A percentile compares a stretch with the other conserved stretches of the same genome.
Evolutionary conservation across 176 grass and related monocot genomes (phyloP).

Genomic region (Musa schizocarpa): DNA sequence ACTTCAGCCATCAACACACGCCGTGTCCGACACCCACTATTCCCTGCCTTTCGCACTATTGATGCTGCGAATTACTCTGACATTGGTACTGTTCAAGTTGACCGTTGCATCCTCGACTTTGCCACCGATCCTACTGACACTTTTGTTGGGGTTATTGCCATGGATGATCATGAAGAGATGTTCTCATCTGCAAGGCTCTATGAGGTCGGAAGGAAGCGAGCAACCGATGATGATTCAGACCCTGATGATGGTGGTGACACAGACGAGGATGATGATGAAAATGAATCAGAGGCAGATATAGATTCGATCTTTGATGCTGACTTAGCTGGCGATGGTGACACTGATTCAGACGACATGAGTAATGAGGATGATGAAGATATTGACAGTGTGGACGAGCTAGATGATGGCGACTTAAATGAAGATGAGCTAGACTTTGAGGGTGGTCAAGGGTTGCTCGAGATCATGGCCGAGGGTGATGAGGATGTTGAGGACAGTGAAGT

Average conservation of each 20-base stretch:
- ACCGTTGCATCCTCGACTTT: conserved; percentile 82
- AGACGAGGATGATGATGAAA: conserved; percentile 60
- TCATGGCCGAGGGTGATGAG: conserved; percentile 43
- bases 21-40: conserved; percentile 71
- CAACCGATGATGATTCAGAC: conserved; percentile 90
- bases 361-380: conserved; percentile 59
- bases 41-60: conserved; percentile 86
- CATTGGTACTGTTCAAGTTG: conserved; percentile 85
- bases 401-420: conserved; percentile 43
- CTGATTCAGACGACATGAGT: conserved; percentile 55
- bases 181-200: conserved; percentile 76
- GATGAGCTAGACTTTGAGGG: conserved; percentile 54
- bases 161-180: conserved; percentile 93
- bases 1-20: conserved; percentile 62
- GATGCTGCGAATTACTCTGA: conserved; percentile 82
- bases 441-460: conserved; percentile 42
- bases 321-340: conserved; percentile 32
- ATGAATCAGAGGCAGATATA: conserved; percentile 53
- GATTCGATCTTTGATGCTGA: conserved; percentile 27
- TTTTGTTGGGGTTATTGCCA: conserved; percentile 66
- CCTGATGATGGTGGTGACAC: conserved; percentile 79
- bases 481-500: conserved; percentile 46
- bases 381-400: conserved; percentile 51
- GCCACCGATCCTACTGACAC: conserved; percentile 72
- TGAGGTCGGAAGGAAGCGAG: conserved; percentile 74